Evolutionary conservation across 1,284 basidiomycete species (phyloP), one percentile per base, ranked within the genome.

Genomic region (Marasmius tenuissimus): DNA sequence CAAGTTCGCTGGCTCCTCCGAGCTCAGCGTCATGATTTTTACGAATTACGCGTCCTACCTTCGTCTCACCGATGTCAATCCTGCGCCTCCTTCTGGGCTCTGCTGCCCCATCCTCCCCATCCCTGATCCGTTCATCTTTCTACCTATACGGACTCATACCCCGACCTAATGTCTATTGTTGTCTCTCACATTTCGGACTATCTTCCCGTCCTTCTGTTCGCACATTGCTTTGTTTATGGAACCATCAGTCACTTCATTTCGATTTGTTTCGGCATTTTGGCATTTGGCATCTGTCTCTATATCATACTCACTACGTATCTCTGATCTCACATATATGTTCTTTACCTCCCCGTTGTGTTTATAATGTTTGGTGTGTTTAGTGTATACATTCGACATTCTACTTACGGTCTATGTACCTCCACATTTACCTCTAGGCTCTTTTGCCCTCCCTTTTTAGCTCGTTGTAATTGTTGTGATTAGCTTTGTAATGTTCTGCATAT

Each of bases 1-100:
- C 74, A 59, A 70, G 73, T 62, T 66, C 70, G 57, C 67, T 71
- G 60, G 63, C 63, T 52, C 62, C 69, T 59, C 71, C 62, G 27
- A 27, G 27, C 63, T 70, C 54, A 20, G 18, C 20, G 8, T 57
- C 35, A 16, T 47, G 34, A 50, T 54, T 34, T n/a, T 34, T 34
- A 50, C 38, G 39, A 39, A 12, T 57, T 57, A 6, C 12, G 11
- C 39, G 18, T 56, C 20, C 40, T 4, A 14, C 12, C 37, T 16
- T 50, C 20, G 27, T 50, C 48, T 22, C 27, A 11, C 27, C 27
- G 27, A 27, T 4, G 27, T 27, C 4, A 27, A 27, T 27, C 27
- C 4, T 27, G 27, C 27, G 27, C 27, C 27, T 27, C 27, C 27
- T 27, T 4, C 27, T 64, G 50, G 39, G 18, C 22, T 14, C 52